Conservation (phyloP, 2,329 filamentous ascomycete genomes). For the Colletotrichum lindemuthianum region DNA sequence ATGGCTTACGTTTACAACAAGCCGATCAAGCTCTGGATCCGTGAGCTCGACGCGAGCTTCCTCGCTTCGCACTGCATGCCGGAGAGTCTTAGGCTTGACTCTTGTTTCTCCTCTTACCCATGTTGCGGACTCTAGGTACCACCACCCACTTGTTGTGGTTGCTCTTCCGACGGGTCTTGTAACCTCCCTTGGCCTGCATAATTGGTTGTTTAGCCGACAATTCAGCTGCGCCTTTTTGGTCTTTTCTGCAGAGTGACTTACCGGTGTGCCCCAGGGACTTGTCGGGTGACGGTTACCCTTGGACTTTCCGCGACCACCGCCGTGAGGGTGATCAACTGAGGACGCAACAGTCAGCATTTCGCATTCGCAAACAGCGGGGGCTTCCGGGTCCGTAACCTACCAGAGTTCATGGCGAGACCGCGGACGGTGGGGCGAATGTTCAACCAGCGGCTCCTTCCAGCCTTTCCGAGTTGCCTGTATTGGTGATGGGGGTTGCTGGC, state of each 20-base stretch:
- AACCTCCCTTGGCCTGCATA: slow-evolving; percentile 78
- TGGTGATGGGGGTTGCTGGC: slow-evolving; percentile 94
- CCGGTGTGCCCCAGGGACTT: slow-evolving; percentile 95
- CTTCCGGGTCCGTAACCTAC: slow-evolving; percentile 57
- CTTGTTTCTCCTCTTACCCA: slow-evolving; percentile 85
- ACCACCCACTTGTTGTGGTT: slow-evolving; percentile 95
- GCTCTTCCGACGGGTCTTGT: slow-evolving; percentile 89
- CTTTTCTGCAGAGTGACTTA: slow-evolving; percentile 61
- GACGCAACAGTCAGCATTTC: slow-evolving; percentile 20
- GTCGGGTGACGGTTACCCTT: slow-evolving; percentile 97
- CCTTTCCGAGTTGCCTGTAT: slow-evolving; percentile 92
- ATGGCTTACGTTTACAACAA: slow-evolving; percentile 31
- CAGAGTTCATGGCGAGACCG: slow-evolving; percentile 98
- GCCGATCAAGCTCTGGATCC: not conserved
- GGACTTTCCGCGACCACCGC: slow-evolving; percentile 98
- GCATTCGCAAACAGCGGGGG: too few species aligned
- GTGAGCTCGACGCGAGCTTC: not conserved
- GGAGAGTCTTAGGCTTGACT: not conserved
- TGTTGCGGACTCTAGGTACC: slow-evolving; percentile 83
- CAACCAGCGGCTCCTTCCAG: slow-evolving; percentile 91
- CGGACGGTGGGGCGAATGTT: slow-evolving; percentile 95
- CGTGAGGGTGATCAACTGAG: slow-evolving; percentile 91
- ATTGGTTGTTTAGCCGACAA: slow-evolving; percentile 42
- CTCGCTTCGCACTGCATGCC: not conserved
- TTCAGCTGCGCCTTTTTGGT: not conserved